Base-by-base conservation (phyloP, 768 basidiomycete genomes). In the Mycena indigotica region DNA sequence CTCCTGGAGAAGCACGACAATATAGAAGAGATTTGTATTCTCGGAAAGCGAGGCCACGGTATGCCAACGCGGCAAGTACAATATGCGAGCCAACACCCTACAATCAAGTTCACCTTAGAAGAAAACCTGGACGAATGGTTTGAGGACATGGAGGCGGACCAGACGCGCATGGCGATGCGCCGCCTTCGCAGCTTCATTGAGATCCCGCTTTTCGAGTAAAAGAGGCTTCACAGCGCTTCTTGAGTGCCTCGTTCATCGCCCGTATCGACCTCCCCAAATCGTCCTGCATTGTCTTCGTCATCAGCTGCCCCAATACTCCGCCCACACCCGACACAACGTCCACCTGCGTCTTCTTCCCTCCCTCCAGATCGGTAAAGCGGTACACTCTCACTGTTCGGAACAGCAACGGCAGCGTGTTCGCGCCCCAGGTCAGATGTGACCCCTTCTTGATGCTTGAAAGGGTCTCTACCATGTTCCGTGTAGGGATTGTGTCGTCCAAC, bases 281-380 rank as follows among this genome's bases (percentile, higher is more conserved):
- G 6, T 49, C 26, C 4, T 50, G 41, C 59, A 60, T 56, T 12
- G 28, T 52, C 38, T 16, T 10, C 41, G 55, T 26, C 50, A 53
- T 46, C 17, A 60, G 28, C 6, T 23, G 26, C 1, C 39, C 32
- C 19, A 41, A 50, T 2, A 25, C 35, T 10, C 59, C 59, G 17
- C 29, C 52, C 19, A 60, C 46, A 8, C 38, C 50, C 1, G 59
- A 50, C 17, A 60, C 28, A 5, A 49, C 40, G 50, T 56, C 59
- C 32, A 24, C 52, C 21, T 60, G 55, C 28, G 59, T 56, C 21
- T 44, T 15, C 8, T 21, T 21, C 21, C 41, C 41, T 6, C 58
- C 58, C n/a, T 55, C 50, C 28, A 56, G 44, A 10, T 60, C 59
- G 13, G 17, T 60, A 21, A 60, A 41, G 26, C 55, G 50, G 28